These are phyloP conservation scores for Dispira simplex DNA, from an alignment of 192 early-diverging fungal genomes.

Conservation along the genomic window DNA sequence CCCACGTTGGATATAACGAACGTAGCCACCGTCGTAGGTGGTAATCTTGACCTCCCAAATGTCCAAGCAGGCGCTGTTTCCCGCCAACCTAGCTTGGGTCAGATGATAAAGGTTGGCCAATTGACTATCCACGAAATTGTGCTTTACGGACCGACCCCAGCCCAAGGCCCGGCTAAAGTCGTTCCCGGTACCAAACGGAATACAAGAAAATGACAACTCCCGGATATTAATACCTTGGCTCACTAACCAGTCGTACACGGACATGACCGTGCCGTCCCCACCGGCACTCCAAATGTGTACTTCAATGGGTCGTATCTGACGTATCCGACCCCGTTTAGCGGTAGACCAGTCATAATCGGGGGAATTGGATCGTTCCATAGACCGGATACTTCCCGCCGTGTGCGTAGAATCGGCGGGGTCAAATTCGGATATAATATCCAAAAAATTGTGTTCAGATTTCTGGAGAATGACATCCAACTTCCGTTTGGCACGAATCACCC, in stretches of 20 bases:
- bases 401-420: neutral
- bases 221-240: conserved; percentile 24
- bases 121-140: conserved; percentile 41
- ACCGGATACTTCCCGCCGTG: neutral
- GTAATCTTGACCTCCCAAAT: conserved; percentile 48
- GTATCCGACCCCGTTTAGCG: neutral
- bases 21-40: conserved; percentile 42
- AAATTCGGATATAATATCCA: neutral
- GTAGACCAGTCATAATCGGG: neutral
- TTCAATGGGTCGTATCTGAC: conserved; percentile 17
- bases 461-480: conserved; percentile 1
- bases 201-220: conserved; percentile 43
- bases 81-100: conserved; percentile 38
- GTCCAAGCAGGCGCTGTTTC: conserved; percentile 44
- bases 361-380: neutral
- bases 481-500: conserved; percentile 29
- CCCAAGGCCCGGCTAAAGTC: conserved; percentile 58
- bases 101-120: conserved; percentile 35
- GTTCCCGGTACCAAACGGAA: conserved; percentile 64
- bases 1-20: conserved; percentile 38
- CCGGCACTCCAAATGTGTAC: conserved; percentile 65
- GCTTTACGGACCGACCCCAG: conserved; percentile 52
- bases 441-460: neutral
- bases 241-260: conserved; percentile 45
- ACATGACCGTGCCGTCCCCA: conserved; percentile 61